Evolutionary conservation across 495 filamentous ascomycete species (phyloP).

Genomic region (Annulohypoxylon moriforme): DNA sequence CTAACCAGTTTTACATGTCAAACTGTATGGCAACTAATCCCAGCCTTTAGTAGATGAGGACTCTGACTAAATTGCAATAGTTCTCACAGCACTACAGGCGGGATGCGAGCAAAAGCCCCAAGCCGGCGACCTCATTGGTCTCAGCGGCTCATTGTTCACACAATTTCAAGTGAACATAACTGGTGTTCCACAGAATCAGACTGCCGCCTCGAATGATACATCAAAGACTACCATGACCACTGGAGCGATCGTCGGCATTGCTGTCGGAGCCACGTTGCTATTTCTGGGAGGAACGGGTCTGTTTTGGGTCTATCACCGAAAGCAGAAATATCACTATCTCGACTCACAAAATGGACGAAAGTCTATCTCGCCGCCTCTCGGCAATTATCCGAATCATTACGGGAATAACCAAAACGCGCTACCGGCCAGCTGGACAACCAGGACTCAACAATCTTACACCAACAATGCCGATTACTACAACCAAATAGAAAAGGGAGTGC

Average conservation of each 20-base stretch:
- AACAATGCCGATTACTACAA: conserved; percentile 50
- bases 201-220: conserved; percentile 21
- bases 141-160: conserved; percentile 52
- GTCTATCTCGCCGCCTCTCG: conserved; percentile 35
- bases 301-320: conserved; percentile 57
- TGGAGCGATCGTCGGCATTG: conserved; percentile 60
- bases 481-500: conserved; percentile 32
- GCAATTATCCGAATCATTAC: conserved; percentile 25
- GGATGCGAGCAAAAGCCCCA: conserved; percentile 55
- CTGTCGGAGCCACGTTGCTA: conserved; percentile 51
- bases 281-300: conserved; percentile 53
- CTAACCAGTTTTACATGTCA: conserved; percentile 44
- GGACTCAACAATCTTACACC: conserved; percentile 37
- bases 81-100: conserved; percentile 52
- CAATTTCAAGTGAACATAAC: conserved; percentile 50
- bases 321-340: conserved; percentile 47
- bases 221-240: conserved; percentile 48
- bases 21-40: conserved; percentile 44
- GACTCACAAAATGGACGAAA: conserved; percentile 31
- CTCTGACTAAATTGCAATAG: conserved; percentile 39
- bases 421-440: conserved; percentile 37
- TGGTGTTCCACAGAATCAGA: conserved; percentile 33
- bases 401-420: conserved; percentile 1
- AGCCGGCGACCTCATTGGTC: conserved; percentile 47
- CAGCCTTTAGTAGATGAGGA: background rate